Evolutionary conservation across 176 grass and related monocot genomes (phyloP).

Genomic region (Guadua angustifolia): DNA sequence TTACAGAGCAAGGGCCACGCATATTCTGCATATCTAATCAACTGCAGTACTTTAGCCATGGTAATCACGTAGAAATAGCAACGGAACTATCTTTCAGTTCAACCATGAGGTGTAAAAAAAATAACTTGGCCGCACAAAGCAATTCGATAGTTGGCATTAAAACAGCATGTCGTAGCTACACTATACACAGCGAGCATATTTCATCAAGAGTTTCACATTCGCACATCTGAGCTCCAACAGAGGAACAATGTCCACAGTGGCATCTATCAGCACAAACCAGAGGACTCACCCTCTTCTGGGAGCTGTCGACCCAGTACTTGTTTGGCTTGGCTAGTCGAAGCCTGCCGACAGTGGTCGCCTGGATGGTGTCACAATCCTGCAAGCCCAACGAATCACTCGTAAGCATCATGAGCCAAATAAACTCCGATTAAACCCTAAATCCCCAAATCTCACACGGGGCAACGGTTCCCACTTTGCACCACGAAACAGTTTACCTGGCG

Average conservation of each 20-base stretch:
- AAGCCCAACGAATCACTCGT: not conserved
- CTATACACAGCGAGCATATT: not conserved
- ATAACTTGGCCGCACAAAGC: not conserved
- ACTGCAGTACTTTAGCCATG: not conserved
- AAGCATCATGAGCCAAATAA: constrained; percentile 21
- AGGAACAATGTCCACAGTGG: not conserved
- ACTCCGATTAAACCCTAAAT: constrained; percentile 43
- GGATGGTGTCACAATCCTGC: constrained; percentile 79
- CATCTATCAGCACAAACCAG: not conserved
- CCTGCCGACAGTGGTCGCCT: constrained; percentile 66
- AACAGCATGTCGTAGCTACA: not conserved
- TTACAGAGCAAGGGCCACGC: not conserved
- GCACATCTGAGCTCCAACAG: not conserved
- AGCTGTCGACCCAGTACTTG: constrained; percentile 94
- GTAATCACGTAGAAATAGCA: constrained; percentile 25
- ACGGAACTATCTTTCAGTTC: not conserved
- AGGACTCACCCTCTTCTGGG: constrained; percentile 78
- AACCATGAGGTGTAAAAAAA: constrained; percentile 10
- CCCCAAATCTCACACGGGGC: not conserved
- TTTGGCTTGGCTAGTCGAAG: constrained; percentile 78
- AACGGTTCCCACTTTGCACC: not conserved
- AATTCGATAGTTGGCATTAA: not conserved
- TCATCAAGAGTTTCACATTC: constrained; percentile 4
- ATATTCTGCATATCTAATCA: constrained; percentile 19
- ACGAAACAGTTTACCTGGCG: constrained; percentile 60